Base-by-base conservation (phyloP, 2,329 filamentous ascomycete genomes). In the Xylariaceae sp. region DNA sequence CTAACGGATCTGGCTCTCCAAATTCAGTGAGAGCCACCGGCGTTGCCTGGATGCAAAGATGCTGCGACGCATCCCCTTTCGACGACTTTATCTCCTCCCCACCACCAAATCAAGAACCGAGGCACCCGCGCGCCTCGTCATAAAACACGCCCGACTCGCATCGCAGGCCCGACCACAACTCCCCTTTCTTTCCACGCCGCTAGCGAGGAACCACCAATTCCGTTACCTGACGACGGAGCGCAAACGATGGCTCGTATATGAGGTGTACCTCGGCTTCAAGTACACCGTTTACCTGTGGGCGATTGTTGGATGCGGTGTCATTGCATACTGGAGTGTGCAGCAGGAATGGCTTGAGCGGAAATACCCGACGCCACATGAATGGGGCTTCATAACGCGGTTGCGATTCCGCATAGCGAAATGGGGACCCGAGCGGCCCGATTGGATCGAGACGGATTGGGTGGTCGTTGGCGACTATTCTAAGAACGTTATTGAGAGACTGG, bases 281-380 rank as follows among this genome's bases (percentile, higher is more conserved):
- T 90, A 85, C 72, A 86, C 82, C 0, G 67, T 81, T n/a, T 80
- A 83, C 34, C 73, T 89, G 47, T 92, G 86, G 80, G 81, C 85
- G 11, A 81, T 86, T 47, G 73, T 86, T 6, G 76, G 81, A 50
- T 81, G 88, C 60, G 73, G 85, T 48, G 76, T 83, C 45, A 76
- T 88, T 8, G 82, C 86, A 45, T 81, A 82, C 64, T 83, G 86
- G 63, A 87, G 87, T 13, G 71, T 91, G 41, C 80, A 88, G 69
- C 87, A 92, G 68, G 90, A 96, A 73, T 77, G 81, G 61, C 78
- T 90, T 50, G 92, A 97, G 75, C 82, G 87, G 52, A 78, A 82
- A 55, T 90, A 87, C 71, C 92, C 92, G 0, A 92, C 90, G 1
- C 92, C 93, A 1, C 82, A 83, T 30, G 92, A 96, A 72, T 97